Base-by-base conservation (phyloP, 768 basidiomycete species). In the Lyophyllum atratum region DNA sequence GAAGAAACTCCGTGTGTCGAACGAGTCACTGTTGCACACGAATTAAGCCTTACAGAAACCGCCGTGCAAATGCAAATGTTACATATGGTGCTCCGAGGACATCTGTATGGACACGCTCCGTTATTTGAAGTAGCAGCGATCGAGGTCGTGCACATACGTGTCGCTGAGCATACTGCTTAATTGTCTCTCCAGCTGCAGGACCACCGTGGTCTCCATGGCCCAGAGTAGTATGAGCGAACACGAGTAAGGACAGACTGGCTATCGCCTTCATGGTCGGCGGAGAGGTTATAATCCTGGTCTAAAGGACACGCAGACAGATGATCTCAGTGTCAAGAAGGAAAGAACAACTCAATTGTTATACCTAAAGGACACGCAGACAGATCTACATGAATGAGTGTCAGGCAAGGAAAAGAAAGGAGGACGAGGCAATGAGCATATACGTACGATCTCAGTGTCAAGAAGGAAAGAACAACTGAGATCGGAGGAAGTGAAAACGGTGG, bases 1-100 rank as follows among this genome's bases (percentile, higher is more conserved):
- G 82, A 97, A 96, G 84, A 99, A 99, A 70, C 93, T 92, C 64
- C 85, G 79, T 42, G 84, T 74, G 66, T 90, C 94, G 63, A 92
- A 96, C 39, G 85, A 83, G 68, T 93, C 90, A 56, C 93, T 94
- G 66, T 19, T 55, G 14, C 26, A 51, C n/a, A 28, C 48, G 48
- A 33, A 50, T 21, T 67, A 34, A 56, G 59, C 40, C 14, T 26
- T 22, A 44, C 17, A 48, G 1, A 6, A n/a, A 19, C 29, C 26
- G 47, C 58, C 45, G 7, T 31, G 49, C 22, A 48, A 46, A 54
- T 50, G 50, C 51, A 40, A 40, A 51, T 59, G 74, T 63, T 73
- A 91, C 89, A 92, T 92, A 69, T 93, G 92, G 70, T 95, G 93
- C 66, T 95, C 93, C 25, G 84, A 80, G 45, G 90, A 84, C 93